A percentile compares a stretch with the other conserved stretches of the same genome.
Evolutionary conservation across 805 yeast genomes (phyloP).

Genomic region (Candida berthetii): DNA sequence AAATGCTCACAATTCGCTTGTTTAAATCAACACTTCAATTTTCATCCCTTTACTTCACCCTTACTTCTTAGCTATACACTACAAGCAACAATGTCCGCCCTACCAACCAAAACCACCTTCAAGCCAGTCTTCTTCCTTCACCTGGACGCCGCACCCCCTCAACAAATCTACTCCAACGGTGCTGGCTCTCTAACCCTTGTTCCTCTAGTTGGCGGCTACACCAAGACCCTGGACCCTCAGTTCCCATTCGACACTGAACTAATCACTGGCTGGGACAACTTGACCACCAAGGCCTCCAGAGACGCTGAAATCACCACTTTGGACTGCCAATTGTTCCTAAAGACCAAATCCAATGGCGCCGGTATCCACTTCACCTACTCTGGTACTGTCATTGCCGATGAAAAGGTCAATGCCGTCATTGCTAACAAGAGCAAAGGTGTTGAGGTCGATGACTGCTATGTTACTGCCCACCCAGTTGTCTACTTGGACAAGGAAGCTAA

Average conservation of each 20-base stretch:
- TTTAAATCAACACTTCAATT: too few species aligned
- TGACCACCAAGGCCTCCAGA: slow-evolving; percentile 27
- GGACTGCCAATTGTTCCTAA: slow-evolving; percentile 45
- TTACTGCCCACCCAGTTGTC: slow-evolving; percentile 41
- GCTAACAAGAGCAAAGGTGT: slow-evolving; percentile 22
- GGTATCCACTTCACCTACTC: slow-evolving; percentile 37
- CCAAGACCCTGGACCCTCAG: slow-evolving; percentile 27
- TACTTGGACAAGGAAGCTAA: slow-evolving; percentile 34
- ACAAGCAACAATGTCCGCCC: too few species aligned
- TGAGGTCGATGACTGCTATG: slow-evolving; percentile 40
- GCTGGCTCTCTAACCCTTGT: slow-evolving; percentile 23
- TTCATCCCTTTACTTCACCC: too few species aligned
- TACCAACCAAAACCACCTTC: neutral
- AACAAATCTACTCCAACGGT: slow-evolving; percentile 18
- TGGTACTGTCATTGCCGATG: slow-evolving; percentile 40
- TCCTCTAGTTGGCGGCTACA: slow-evolving; percentile 26
- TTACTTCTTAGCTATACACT: too few species aligned
- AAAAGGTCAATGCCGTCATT: slow-evolving; percentile 29
- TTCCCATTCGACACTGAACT: slow-evolving; percentile 33
- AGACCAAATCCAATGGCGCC: slow-evolving; percentile 32
- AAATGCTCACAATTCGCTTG: too few species aligned
- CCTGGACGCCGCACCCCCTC: slow-evolving; percentile 27
- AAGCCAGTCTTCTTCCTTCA: slow-evolving; percentile 33
- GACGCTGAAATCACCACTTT: slow-evolving; percentile 24
- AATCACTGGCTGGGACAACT: slow-evolving; percentile 40